Conservation (phyloP, 106 monocot genomes). For the Alisma plantagoaquatica region DNA sequence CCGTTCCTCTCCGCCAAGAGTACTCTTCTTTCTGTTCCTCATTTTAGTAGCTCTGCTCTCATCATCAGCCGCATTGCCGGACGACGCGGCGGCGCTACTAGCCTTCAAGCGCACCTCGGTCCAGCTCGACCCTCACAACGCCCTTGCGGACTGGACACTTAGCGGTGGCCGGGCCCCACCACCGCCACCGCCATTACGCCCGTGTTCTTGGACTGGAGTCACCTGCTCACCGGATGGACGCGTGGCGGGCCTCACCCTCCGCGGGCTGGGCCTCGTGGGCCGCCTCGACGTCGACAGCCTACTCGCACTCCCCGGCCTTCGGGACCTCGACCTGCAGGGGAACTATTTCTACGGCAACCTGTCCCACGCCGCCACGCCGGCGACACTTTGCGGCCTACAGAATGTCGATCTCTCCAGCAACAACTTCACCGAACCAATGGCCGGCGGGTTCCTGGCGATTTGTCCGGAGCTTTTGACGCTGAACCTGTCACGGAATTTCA, state of each 20-base stretch:
- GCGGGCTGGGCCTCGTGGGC: slow-evolving; percentile 35
- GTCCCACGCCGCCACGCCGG: slow-evolving; percentile 21
- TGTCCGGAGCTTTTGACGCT: slow-evolving; percentile 29
- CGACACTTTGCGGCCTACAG: slow-evolving; percentile 28
- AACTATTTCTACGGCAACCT: slow-evolving; percentile 60
- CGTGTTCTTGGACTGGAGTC: slow-evolving; percentile 60
- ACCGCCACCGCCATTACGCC: not conserved
- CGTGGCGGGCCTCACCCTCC: slow-evolving; percentile 24
- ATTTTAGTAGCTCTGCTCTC: too few relatives aligned
- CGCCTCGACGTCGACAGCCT: slow-evolving; percentile 26
- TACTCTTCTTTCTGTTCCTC: too few relatives aligned
- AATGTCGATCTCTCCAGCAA: slow-evolving; percentile 56
- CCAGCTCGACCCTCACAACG: slow-evolving; percentile 19
- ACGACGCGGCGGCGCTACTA: slow-evolving; percentile 29
- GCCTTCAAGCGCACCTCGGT: slow-evolving; percentile 41
- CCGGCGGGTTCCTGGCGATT: slow-evolving; percentile 18
- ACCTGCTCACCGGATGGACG: slow-evolving; percentile 31
- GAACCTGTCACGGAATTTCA: slow-evolving; percentile 52
- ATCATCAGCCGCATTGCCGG: not conserved
- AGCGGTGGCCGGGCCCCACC: not conserved
- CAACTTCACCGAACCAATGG: slow-evolving; percentile 31
- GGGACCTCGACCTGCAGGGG: slow-evolving; percentile 24
- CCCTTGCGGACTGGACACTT: slow-evolving; percentile 29
- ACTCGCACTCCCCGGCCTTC: slow-evolving; percentile 25
- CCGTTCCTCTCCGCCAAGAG: too few relatives aligned